Conservation (phyloP, 768 basidiomycete genomes). For the Trichaptum fuscoviolaceum region DNA sequence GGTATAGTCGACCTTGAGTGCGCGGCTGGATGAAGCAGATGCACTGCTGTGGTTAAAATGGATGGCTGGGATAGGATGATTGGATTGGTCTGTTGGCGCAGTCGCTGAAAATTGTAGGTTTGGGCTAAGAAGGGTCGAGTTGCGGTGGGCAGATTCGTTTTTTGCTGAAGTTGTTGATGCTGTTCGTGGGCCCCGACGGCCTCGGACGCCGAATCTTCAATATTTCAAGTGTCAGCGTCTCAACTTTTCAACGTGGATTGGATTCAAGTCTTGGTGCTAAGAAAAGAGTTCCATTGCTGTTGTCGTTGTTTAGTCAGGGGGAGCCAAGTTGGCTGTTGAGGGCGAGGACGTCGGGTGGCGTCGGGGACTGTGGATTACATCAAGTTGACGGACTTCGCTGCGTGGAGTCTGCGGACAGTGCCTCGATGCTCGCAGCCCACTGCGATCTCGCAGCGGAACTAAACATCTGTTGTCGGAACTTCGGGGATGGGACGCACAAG, state of each 20-base stretch:
- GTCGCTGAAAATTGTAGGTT: background rate
- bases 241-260: background rate
- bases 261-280: background rate
- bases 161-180: background rate
- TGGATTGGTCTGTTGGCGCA: background rate
- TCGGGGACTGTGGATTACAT: background rate
- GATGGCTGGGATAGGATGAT: background rate
- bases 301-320: too few species aligned
- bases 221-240: background rate
- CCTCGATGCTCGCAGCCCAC: background rate
- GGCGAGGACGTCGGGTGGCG: background rate
- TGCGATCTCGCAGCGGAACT: background rate
- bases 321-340: too few species aligned
- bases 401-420: background rate
- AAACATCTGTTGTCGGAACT: background rate
- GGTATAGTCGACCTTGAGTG: slow-evolving; percentile 59
- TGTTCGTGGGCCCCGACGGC: background rate
- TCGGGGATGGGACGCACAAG: too few species aligned
- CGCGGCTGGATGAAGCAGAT: background rate
- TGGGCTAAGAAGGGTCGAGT: background rate
- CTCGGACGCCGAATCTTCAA: background rate
- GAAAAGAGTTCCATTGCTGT: too few species aligned
- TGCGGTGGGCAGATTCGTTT: background rate
- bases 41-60: background rate
- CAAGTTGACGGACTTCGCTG: background rate